These are phyloP conservation scores for Amanita pallidorosea DNA, from an alignment of 768 basidiomycete species.

Conservation along the genomic window DNA sequence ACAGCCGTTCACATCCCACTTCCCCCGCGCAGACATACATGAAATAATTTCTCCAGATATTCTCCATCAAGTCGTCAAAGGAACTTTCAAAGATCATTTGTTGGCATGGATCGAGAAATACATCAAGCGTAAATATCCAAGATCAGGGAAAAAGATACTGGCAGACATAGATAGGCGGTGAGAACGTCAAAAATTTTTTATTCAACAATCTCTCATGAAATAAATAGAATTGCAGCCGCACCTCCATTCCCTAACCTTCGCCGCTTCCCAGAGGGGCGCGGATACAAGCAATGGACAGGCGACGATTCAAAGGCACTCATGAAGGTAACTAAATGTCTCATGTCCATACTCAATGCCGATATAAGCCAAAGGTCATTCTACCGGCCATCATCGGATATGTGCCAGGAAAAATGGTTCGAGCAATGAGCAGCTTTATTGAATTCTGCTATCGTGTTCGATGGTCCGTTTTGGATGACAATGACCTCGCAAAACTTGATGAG, in stretches of 20 bases:
- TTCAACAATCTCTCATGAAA: too few relatives aligned
- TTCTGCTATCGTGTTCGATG: conserved; percentile 20
- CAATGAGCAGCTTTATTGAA: conserved; percentile 16
- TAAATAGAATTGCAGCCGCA: conserved; percentile 9
- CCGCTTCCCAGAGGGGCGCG: conserved; percentile 19
- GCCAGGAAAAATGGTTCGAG: conserved; percentile 13
- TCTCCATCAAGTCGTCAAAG: conserved; percentile 25
- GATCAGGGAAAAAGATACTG: neutral
- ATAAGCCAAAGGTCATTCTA: conserved; percentile 15
- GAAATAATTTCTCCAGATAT: conserved; percentile 19
- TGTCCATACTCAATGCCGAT: too few relatives aligned
- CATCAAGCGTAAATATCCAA: conserved; percentile 10
- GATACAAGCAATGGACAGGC: too few relatives aligned
- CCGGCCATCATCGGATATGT: conserved; percentile 19
- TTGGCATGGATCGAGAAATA: conserved; percentile 21
- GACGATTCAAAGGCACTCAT: too few relatives aligned
- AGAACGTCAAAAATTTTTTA: neutral
- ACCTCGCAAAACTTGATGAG: conserved; percentile 10
- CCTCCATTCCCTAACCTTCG: conserved; percentile 16
- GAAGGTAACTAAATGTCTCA: neutral
- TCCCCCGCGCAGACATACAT: conserved; percentile 19
- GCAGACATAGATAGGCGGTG: neutral
- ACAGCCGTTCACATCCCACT: neutral
- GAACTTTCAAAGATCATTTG: conserved; percentile 27
- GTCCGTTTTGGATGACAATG: conserved; percentile 9